These are phyloP conservation scores for Perkinsus marinus DNA, from an alignment of 169 alveolate genomes.

Conservation along the genomic window DNA sequence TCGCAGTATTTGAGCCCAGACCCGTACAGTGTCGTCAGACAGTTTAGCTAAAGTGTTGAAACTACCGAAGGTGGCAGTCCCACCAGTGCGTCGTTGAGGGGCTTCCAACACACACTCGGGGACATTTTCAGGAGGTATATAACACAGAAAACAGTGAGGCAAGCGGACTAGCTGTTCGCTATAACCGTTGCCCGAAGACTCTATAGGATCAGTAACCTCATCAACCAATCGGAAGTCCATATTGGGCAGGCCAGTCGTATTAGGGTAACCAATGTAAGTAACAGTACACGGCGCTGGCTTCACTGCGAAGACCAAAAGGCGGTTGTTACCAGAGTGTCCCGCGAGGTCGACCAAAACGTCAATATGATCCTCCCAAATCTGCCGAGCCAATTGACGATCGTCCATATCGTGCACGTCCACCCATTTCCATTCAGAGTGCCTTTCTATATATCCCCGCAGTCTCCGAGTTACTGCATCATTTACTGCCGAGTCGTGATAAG, in stretches of 20 bases:
- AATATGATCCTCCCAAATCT: conserved; percentile 40
- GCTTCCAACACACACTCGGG: conserved; percentile 9
- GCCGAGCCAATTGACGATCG: conserved; percentile 26
- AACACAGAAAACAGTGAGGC: conserved; percentile 52
- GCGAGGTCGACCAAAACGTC: conserved; percentile 57
- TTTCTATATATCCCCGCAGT: not conserved
- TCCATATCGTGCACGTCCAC: conserved; percentile 30
- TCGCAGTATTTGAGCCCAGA: conserved; percentile 39
- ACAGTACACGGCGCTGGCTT: conserved; percentile 44
- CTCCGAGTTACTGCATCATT: conserved; percentile 29
- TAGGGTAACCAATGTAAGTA: conserved; percentile 60
- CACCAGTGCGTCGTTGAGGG: conserved; percentile 38
- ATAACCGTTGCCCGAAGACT: conserved; percentile 13
- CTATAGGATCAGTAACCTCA: conserved; percentile 33
- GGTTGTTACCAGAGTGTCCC: conserved; percentile 59
- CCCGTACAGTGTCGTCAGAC: not conserved
- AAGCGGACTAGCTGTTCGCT: conserved; percentile 42
- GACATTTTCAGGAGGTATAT: conserved; percentile 24
- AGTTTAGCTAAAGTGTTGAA: conserved; percentile 55
- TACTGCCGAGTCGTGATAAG: conserved; percentile 17
- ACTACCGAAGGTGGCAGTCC: conserved; percentile 51
- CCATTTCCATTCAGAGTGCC: conserved; percentile 11
- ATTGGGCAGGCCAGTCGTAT: conserved; percentile 49
- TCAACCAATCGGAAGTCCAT: conserved; percentile 57
- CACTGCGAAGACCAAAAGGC: conserved; percentile 49